phyloP scores from a whole-genome alignment of 2,329 filamentous ascomycete species.

The Grosmannia clavigera region DNA sequence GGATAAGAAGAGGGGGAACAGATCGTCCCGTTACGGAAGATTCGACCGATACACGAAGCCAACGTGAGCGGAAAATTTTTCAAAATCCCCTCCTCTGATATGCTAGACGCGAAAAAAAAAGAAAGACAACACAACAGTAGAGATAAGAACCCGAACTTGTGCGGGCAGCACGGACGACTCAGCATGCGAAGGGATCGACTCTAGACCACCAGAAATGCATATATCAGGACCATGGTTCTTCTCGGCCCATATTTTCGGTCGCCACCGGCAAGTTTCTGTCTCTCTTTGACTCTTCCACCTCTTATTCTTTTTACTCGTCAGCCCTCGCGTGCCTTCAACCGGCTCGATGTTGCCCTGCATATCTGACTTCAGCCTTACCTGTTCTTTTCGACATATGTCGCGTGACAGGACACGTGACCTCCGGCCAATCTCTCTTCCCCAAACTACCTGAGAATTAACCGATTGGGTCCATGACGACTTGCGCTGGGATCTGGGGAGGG shows the following conservation, averaged over 20 bases:
- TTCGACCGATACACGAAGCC: neutral
- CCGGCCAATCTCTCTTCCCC: neutral
- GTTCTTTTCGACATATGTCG: neutral
- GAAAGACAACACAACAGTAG: neutral
- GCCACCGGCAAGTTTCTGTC: neutral
- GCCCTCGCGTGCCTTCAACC: neutral
- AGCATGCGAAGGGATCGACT: neutral
- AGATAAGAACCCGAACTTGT: neutral
- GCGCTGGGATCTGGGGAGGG: neutral
- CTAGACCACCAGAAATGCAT: neutral
- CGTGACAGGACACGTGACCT: neutral
- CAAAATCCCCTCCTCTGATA: constrained; percentile 4
- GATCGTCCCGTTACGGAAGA: neutral
- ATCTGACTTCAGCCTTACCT: neutral
- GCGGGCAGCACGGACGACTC: neutral
- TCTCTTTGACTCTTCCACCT: neutral
- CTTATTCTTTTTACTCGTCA: neutral
- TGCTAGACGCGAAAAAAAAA: neutral
- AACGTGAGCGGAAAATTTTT: constrained; percentile 3
- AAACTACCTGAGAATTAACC: neutral
- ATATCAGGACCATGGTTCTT: neutral
- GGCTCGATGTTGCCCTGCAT: neutral
- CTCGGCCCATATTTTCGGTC: neutral
- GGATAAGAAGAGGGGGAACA: neutral
- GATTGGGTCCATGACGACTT: neutral